Evolutionary conservation across 108 stramenopile genomes (phyloP).

Genomic region (Tribonema minus): DNA sequence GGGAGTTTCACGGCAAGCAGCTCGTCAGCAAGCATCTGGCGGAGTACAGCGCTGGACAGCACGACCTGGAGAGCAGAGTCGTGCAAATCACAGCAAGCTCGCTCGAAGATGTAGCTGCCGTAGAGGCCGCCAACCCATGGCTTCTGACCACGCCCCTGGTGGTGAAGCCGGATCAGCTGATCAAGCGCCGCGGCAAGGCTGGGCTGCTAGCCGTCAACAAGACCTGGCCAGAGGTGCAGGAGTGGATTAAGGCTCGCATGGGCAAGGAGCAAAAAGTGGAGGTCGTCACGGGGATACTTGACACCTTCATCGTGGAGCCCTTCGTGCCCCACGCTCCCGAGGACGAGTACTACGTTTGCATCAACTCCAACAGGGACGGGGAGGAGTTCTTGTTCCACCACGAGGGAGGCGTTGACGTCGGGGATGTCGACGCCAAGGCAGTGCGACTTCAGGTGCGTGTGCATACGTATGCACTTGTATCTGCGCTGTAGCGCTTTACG

Average conservation of each 20-base stretch:
- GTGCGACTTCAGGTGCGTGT: slow-evolving; percentile 55
- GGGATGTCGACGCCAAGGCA: slow-evolving; percentile 82
- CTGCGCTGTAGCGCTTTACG: neutral
- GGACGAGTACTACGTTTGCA: slow-evolving; percentile 85
- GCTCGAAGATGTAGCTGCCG: slow-evolving; percentile 16
- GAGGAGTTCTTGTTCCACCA: slow-evolving; percentile 77
- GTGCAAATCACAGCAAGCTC: slow-evolving; percentile 29
- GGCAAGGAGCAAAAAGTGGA: slow-evolving; percentile 61
- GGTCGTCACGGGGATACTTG: slow-evolving; percentile 49
- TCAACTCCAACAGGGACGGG: slow-evolving; percentile 68
- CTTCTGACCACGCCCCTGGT: slow-evolving; percentile 61
- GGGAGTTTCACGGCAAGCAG: slow-evolving; percentile 81
- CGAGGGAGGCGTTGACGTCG: slow-evolving; percentile 83
- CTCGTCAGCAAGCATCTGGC: slow-evolving; percentile 67
- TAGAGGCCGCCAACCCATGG: slow-evolving; percentile 67
- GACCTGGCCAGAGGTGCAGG: slow-evolving; percentile 63
- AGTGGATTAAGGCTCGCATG: slow-evolving; percentile 72
- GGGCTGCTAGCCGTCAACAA: slow-evolving; percentile 80
- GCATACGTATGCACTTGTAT: no score
- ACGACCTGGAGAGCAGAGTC: slow-evolving; percentile 57
- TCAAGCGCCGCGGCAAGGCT: slow-evolving; percentile 83
- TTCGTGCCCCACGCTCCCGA: slow-evolving; percentile 71
- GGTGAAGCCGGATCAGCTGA: slow-evolving; percentile 86
- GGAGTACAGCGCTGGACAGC: slow-evolving; percentile 56
- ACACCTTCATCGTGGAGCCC: slow-evolving; percentile 80